Percentiles rank a stretch among this genome's conserved stretches.
Conservation (phyloP, 768 basidiomycete genomes). For the Pluteus cervinus region DNA sequence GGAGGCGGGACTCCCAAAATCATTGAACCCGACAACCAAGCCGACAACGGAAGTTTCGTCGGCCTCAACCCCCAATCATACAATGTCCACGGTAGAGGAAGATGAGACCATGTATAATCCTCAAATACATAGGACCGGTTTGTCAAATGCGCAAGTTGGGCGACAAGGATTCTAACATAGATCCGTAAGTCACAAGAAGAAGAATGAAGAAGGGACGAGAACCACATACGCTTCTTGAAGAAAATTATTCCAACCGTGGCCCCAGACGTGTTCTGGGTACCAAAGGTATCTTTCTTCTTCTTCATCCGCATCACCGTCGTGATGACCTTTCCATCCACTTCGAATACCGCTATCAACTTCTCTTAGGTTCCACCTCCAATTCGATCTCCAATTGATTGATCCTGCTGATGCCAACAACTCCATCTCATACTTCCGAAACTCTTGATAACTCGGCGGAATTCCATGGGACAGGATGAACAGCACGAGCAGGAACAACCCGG, state of each 20-base stretch:
- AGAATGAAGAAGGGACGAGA: conserved; percentile 1
- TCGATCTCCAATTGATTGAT: too few relatives aligned
- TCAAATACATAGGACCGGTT: conserved; percentile 57
- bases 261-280: conserved; percentile 54
- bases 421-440: conserved; percentile 28
- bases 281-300: conserved; percentile 30
- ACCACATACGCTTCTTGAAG: conserved; percentile 53
- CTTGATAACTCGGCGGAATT: conserved; percentile 31
- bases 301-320: conserved; percentile 11
- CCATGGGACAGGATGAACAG: conserved; percentile 28
- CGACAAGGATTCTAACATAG: conserved; percentile 35
- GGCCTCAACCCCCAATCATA: conserved; percentile 50
- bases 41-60: conserved; percentile 48
- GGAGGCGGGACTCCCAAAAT: conserved; percentile 38
- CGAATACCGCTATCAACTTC: too few relatives aligned
- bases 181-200: not conserved
- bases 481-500: conserved; percentile 14
- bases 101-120: conserved; percentile 55
- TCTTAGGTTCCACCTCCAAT: too few relatives aligned
- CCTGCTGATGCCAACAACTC: too few relatives aligned
- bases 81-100: conserved; percentile 45
- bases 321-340: too few relatives aligned
- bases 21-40: conserved; percentile 51
- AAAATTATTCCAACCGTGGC: conserved; percentile 56
- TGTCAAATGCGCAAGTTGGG: conserved; percentile 43